Evolutionary conservation across 306 rosid species (phyloP).

Genomic region (Castanea crenata): DNA sequence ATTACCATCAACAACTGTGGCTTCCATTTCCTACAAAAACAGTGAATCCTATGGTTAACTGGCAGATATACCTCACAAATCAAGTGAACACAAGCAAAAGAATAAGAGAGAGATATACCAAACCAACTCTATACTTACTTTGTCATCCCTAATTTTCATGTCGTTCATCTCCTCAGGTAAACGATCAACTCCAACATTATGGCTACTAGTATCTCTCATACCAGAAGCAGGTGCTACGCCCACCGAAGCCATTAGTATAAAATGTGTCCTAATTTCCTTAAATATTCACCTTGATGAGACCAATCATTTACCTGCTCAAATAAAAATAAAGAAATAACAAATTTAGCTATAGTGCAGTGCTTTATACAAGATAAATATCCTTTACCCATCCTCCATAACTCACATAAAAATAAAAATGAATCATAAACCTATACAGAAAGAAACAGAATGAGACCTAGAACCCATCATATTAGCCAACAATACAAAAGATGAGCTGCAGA

Average conservation of each 20-base stretch:
- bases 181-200: conserved; percentile 71
- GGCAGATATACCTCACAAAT: neutral
- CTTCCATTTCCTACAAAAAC: conserved; percentile 69
- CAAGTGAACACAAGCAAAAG: neutral
- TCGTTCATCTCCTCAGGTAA: conserved; percentile 96
- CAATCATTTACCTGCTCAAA: conserved; percentile 55
- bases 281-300: conserved; percentile 27
- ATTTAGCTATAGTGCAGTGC: conserved; percentile 4
- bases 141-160: conserved; percentile 95
- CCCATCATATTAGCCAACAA: neutral
- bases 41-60: conserved; percentile 16
- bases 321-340: conserved; percentile 6
- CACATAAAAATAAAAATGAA: neutral
- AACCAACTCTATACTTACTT: conserved; percentile 37
- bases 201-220: conserved; percentile 64
- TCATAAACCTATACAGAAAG: neutral
- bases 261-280: conserved; percentile 22
- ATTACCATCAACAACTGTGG: conserved; percentile 74
- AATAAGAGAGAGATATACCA: neutral
- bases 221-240: conserved; percentile 78
- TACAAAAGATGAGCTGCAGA: neutral
- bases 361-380: neutral
- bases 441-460: neutral
- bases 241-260: conserved; percentile 63
- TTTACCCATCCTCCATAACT: neutral